Conservation (phyloP, 179 eudicot species). For the Corrigiola litoralis region DNA sequence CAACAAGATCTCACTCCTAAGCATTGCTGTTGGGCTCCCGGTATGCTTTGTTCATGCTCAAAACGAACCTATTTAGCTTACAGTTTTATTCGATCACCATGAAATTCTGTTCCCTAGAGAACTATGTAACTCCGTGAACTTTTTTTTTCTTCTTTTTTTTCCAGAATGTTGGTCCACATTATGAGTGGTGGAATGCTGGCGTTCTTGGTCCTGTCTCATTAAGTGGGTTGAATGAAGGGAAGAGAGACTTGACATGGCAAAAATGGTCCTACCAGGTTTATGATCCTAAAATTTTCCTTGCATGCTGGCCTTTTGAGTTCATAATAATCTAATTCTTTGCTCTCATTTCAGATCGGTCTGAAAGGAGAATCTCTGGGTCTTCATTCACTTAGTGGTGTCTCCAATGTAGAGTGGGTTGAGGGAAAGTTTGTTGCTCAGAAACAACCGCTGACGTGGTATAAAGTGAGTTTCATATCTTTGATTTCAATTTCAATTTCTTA, state of each 20-base stretch:
- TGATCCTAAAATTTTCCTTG: conserved; percentile 4
- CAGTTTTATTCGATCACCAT: background rate
- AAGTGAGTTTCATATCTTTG: conserved; percentile 37
- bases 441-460: conserved; percentile 90
- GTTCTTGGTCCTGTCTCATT: conserved; percentile 88
- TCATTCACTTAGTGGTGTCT: conserved; percentile 70
- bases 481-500: background rate
- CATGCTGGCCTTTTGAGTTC: background rate
- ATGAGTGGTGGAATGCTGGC: conserved; percentile 87
- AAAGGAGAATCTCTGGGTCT: conserved; percentile 79
- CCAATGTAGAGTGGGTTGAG: conserved; percentile 77
- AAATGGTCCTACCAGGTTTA: conserved; percentile 95
- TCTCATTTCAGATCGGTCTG: conserved; percentile 63
- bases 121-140: background rate
- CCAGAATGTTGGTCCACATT: conserved; percentile 89
- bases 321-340: conserved; percentile 5
- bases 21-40: conserved; percentile 95
- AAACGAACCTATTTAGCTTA: background rate
- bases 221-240: conserved; percentile 71
- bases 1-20: conserved; percentile 73
- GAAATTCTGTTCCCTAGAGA: background rate
- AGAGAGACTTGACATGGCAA: conserved; percentile 93
- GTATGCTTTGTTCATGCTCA: conserved; percentile 35
- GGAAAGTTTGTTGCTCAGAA: conserved; percentile 50
- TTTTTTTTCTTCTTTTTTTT: background rate